Evolutionary conservation across 2,329 filamentous ascomycete species (phyloP).

Genomic region (Stenocarpella maydis): DNA sequence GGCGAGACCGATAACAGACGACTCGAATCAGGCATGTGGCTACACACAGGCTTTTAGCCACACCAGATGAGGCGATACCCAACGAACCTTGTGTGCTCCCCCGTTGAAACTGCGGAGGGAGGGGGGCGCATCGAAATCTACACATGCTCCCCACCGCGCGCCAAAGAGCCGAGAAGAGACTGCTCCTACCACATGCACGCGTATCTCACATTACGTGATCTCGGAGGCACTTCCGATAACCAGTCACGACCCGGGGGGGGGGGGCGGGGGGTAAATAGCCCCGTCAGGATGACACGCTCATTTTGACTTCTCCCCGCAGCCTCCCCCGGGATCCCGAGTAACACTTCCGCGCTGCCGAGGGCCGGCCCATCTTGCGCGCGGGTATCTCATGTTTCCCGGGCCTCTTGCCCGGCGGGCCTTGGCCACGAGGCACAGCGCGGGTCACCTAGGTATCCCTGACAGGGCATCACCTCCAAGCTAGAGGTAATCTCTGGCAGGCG

Average conservation of each 20-base stretch:
- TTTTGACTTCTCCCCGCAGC: no score
- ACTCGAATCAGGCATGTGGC: not conserved
- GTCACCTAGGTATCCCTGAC: no score
- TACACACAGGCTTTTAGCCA: not conserved
- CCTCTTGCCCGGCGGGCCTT: no score
- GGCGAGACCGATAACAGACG: not conserved
- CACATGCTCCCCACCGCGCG: not conserved
- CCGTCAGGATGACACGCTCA: no score
- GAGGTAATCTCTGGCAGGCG: no score
- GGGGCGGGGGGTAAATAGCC: no score
- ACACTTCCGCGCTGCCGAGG: no score
- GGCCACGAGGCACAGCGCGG: no score
- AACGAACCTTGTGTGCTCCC: not conserved
- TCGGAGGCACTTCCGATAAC: not conserved
- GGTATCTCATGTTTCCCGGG: no score
- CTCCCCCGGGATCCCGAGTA: no score
- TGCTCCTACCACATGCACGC: slow-evolving; percentile 8
- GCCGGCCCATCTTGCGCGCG: no score
- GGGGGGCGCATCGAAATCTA: not conserved
- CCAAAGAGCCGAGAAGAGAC: not conserved
- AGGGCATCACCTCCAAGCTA: no score
- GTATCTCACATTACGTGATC: slow-evolving; percentile 13
- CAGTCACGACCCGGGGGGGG: not conserved
- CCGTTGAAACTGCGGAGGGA: slow-evolving; percentile 7
- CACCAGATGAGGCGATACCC: slow-evolving; percentile 5